Evolutionary conservation across 345 rosid genomes (phyloP), one percentile per base, ranked within the genome.

Genomic region (Bruguiera parviflora): DNA sequence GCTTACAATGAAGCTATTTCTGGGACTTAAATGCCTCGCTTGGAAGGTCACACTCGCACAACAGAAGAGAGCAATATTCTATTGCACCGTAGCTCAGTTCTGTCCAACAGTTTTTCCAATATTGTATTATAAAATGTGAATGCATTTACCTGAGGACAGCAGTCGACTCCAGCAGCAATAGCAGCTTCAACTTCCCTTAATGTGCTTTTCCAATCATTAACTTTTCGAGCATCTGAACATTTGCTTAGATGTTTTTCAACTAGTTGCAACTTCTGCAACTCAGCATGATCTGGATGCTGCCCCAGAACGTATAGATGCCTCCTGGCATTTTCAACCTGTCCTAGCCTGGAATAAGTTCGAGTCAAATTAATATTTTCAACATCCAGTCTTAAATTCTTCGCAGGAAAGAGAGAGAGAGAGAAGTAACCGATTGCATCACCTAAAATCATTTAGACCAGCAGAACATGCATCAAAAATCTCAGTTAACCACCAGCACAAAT

Each of bases 131-230:
- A 31, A 53, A 65, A 64, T 20, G 8, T 27, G 49, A 16, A 52
- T 32, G 53, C 28, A 58, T 66, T 74, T 77, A 96, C 99, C 96
- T 85, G 97, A 70, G 90, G 89, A 77, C 84, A 96, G 67, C 56
- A 75, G 77, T 96, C 97, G 39, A 97, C 98, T 24, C 99, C 99
- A 70, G 89, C 86, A 5, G 83, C 80, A 73, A 92, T 84, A 58
- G 96, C 87, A n/a, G 88, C 85, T 47, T 84, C 86, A 64, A 73
- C 71, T 88, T 92, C 92, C 65, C 84, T 79, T 77, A 92, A 67
- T 39, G 79, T 88, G 71, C 80, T 70, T 72, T 60, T 89, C 99
- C 99, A 96, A 18, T 90, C 90, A 55, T 89, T 78, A 25, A 79
- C 79, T 71, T 73, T 90, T 55, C 99, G 84, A 10, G 97, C 90